Evolutionary conservation across 164 flowering plant species (phyloP), one percentile per base, ranked within the genome.

Genomic region (Piper betle): DNA sequence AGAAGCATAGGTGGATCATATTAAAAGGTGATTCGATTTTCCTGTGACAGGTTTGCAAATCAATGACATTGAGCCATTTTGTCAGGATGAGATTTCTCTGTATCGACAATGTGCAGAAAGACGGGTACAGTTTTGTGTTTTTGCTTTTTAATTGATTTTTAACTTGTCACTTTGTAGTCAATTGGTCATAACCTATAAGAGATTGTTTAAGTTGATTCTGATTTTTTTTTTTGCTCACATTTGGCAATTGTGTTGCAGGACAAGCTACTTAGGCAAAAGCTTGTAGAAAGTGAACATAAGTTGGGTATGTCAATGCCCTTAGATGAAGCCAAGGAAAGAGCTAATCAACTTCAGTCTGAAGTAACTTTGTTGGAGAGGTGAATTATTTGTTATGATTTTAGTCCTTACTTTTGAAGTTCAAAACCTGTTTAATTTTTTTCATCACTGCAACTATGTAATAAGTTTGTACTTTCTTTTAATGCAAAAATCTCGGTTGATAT

Each of bases 41-140:
- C 66, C 13, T 43, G 72, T 18, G 71, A 86, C 58, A 93, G 98
- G 98, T 62, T 68, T 93, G 81, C 97, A 93, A 72, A 72, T 93
- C 71, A 84, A 90, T 72, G 92, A 90, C 53, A 82, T 84, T 53
- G 98, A 93, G 73, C 98, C 96, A 40, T 93, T 93, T 66, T 90
- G 97, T 71, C 98, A 93, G 74, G 97, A 87, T 62, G 98, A 90
- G 82, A 80, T 93, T 80, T 88, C 73, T 58, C 39, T 93, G 59
- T 93, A 90, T 62, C 72, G 80, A 58, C 77, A 87, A 40, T 93
- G 98, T 77, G 86, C 84, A 48, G 97, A 87, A 70, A 87, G 64
- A 67, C 79, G 98, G 82, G 98, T 90, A 58, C 75, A 85, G 69
- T 71, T 6, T n/a, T 60, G 55, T 33, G 48, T 38, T 43, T 48